Evolutionary conservation across 345 rosid species (phyloP).

Genomic region (Chamaenerion angustifolium): DNA sequence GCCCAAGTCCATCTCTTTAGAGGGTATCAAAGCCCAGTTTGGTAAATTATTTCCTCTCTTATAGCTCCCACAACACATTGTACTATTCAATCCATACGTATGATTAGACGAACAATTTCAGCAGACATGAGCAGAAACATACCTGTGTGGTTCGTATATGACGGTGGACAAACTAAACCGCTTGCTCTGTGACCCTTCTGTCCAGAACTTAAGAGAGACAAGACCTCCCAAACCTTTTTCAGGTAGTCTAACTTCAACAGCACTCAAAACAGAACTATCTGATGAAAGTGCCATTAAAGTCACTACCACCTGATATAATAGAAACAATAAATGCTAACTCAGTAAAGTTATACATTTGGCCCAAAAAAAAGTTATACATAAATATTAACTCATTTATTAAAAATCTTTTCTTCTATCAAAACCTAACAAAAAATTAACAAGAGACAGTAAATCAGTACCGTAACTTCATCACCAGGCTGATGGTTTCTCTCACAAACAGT

Average conservation of each 20-base stretch:
- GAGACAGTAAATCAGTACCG: conserved; percentile 28
- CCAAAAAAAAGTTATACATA: too few relatives aligned
- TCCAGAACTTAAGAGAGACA: conserved; percentile 84
- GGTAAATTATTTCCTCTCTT: too few relatives aligned
- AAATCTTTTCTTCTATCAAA: too few relatives aligned
- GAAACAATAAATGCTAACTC: too few relatives aligned
- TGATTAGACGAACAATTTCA: not conserved
- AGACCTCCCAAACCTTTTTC: conserved; percentile 87
- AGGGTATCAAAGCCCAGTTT: too few relatives aligned
- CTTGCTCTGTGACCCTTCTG: conserved; percentile 34
- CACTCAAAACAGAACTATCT: conserved; percentile 73
- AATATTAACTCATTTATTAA: too few relatives aligned
- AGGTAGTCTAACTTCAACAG: conserved; percentile 74
- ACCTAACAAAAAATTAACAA: too few relatives aligned
- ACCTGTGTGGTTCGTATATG: conserved; percentile 95
- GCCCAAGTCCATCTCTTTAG: too few relatives aligned
- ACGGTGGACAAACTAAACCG: conserved; percentile 62
- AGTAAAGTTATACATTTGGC: too few relatives aligned
- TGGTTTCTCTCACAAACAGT: conserved; percentile 96
- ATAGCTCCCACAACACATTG: too few relatives aligned
- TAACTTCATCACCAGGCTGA: conserved; percentile 84
- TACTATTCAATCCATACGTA: too few relatives aligned
- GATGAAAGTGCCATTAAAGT: conserved; percentile 62
- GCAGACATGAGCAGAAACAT: not conserved
- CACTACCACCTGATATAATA: conserved; percentile 41